Base-by-base conservation (phyloP, 2,329 filamentous ascomycete genomes). In the Ceratocystiopsis minuta region DNA sequence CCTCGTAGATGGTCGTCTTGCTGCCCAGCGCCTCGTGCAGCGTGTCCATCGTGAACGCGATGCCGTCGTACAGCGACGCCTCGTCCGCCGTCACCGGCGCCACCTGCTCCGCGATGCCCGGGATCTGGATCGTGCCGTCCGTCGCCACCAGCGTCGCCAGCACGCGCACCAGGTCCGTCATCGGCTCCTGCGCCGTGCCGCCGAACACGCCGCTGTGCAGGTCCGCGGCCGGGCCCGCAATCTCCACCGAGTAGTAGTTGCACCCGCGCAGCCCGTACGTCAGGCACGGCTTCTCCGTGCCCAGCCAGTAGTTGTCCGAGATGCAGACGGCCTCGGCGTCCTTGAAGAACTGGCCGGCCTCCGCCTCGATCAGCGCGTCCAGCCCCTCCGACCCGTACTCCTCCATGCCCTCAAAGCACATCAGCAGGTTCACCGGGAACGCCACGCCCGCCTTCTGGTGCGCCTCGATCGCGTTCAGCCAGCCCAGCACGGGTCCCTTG, bases 361-460 rank as follows among this genome's bases (percentile, higher is more conserved):
- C 90, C 38, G 74, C 78, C 51, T 81, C 71, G 62, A 98, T 95
- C 51, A 96, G 81, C 52, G 94, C 88, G 55, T 98, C 90, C 43
- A 98, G 71, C 34, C 90, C 90, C 59, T 96, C 88, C 0, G 87
- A 95, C 40, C 90, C 90, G 59, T 93, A 94, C 66, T 98, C 90
- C 65, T 98, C 90, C 90, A 98, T 98, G 39, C 90, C 90, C 69
- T 98, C 90, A 53, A 98, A 96, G 69, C 90, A 98, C 84, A 95
- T 96, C 49, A 98, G 75, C 50, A 98, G 70, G 66, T 98, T 98
- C 56, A 98, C 90, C 10, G 90, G 90, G 58, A 98, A 85, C 40
- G 95, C 88, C 37, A 96, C 68, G 44, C 84, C 84, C 33, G 87
- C 86, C 68, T 92, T 90, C 62, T 94, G 80, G 67, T 98, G 90